These are phyloP conservation scores for Simplicillium sp. DNA, from an alignment of 2,329 filamentous ascomycete species.

Conservation along the genomic window DNA sequence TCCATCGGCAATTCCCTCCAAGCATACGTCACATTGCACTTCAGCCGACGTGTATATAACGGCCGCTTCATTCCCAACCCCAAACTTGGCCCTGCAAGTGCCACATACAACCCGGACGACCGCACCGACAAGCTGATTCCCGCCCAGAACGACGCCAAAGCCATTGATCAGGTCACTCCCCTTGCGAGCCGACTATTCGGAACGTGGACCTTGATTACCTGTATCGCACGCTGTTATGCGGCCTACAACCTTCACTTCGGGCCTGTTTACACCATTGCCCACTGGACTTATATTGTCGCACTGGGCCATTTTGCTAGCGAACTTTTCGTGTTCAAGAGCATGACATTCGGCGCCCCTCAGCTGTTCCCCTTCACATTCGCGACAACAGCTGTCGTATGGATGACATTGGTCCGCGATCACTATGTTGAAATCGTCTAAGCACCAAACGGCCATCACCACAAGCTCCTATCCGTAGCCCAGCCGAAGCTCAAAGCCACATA, in stretches of 20 bases:
- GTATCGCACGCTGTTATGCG: constrained; percentile 70
- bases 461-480: too few relatives aligned
- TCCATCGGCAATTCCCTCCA: constrained; percentile 81
- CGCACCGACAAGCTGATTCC: constrained; percentile 41
- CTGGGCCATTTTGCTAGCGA: constrained; percentile 72
- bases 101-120: constrained; percentile 40
- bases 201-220: constrained; percentile 76
- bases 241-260: constrained; percentile 70
- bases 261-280: constrained; percentile 66
- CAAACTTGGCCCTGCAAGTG: constrained; percentile 28
- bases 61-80: constrained; percentile 47
- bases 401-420: constrained; percentile 56
- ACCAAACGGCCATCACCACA: not conserved
- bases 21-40: constrained; percentile 69
- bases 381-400: constrained; percentile 46
- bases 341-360: constrained; percentile 51
- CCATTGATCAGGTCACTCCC: constrained; percentile 56
- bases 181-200: constrained; percentile 74
- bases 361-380: constrained; percentile 45
- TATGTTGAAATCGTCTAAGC: constrained; percentile 45
- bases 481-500: not conserved
- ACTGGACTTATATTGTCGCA: constrained; percentile 76
- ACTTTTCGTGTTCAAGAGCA: constrained; percentile 69
- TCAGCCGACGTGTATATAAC: constrained; percentile 81
- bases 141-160: constrained; percentile 34